Evolutionary conservation across 768 basidiomycete species (phyloP), one percentile per base, ranked within the genome.

Genomic region (Coprinellus micaceus): DNA sequence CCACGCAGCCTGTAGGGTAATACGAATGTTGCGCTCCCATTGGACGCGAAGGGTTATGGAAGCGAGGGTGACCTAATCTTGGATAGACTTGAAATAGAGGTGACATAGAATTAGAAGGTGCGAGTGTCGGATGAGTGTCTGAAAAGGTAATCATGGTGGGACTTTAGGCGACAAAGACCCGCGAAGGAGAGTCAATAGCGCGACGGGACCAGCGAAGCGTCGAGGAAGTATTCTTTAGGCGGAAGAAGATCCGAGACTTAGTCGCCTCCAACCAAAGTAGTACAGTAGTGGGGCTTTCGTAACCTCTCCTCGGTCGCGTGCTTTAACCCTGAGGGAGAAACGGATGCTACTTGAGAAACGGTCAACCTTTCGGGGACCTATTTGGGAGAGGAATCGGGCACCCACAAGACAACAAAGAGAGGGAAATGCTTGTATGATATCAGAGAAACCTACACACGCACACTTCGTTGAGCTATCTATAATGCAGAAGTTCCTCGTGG

Each of bases 161-260:
- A 37, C 30, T 29, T 51, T 51, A 51, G 49, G 49, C 49, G 49
- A 51, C 30, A 37, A 36, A 19, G 26, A 22, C 21, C 49, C 49
- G 49, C 19, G 19, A 36, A 36, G 11, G 49, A 12, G 2, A 6
- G 6, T 33, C 10, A 22, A 51, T 17, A 17, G n/a, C 13, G 28
- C 19, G 15, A 37, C 49, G 49, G 49, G 30, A 51, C 33, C 21
- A 9, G 21, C 19, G 49, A 51, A 51, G 49, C 49, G 5, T n/a
- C 19, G 33, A 6, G 49, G 49, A 37, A 36, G 49, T 51, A 36
- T 21, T 24, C 19, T 36, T 51, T 36, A 51, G 5, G 49, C 49
- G 49, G 15, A 19, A 17, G 22, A 36, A 51, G 49, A 36, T 37
- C 49, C 49, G 49, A 51, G 49, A 37, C 49, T 36, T 37, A 47